Evolutionary conservation across 163 green algal genomes (phyloP), one percentile per base, ranked within the genome.

Genomic region (Trebouxiophyceae sp.): DNA sequence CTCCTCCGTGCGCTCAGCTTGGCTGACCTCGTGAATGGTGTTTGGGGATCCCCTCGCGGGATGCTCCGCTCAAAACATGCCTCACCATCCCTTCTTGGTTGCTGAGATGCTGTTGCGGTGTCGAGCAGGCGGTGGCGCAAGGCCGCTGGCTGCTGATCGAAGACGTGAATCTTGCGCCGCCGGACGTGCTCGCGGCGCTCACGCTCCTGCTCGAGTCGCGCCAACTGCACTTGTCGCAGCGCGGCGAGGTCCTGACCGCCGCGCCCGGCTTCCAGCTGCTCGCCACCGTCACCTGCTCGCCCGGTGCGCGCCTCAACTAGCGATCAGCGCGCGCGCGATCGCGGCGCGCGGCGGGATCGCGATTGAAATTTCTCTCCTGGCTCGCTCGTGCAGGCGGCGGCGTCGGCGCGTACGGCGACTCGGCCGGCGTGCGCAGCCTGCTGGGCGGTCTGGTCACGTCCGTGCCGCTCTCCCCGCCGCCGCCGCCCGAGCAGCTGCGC

Each of bases 81-180:
- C n/a, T n/a, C n/a, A n/a, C n/a, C n/a, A n/a, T n/a, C n/a, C n/a
- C n/a, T n/a, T n/a, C n/a, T n/a, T n/a, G n/a, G n/a, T n/a, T n/a
- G n/a, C n/a, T n/a, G n/a, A n/a, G n/a, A n/a, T n/a, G n/a, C n/a
- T n/a, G n/a, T n/a, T n/a, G n/a, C n/a, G n/a, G n/a, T n/a, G n/a
- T n/a, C n/a, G n/a, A n/a, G 58, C 81, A 93, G 79, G 93, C 91
- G 5, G 90, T 96, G 54, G 56, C 65, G 3, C 69, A 91, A 68
- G 93, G 93, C 8, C 70, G 81, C 4, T 99, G 94, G 94, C 67
- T 99, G 58, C 63, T 98, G 23, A 79, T 99, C 12, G 94, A 99
- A 68, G 89, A 96, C 72, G 78, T 96, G 29, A 89, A 98, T 77
- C 70, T 90, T 64, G 94, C 94, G 3, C 90, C 92, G 0, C 69